phyloP scores from a whole-genome alignment of 2,329 filamentous ascomycete species.

The Rhinocladiella mackenziei region DNA sequence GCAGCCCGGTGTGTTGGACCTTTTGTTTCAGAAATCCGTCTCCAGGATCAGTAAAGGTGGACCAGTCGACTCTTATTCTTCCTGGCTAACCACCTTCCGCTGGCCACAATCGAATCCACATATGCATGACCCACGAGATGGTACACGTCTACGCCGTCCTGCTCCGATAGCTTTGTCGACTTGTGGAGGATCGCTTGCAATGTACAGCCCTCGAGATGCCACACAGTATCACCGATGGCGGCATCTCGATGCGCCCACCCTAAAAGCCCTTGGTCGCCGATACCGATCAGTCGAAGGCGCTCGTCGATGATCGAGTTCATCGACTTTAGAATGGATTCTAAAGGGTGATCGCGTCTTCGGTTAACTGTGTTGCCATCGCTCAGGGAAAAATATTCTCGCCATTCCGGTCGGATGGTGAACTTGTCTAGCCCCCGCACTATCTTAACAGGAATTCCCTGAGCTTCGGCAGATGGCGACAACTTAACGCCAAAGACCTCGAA shows the following conservation, averaged over 20 bases:
- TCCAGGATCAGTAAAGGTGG: conserved; percentile 27
- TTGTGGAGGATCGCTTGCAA: conserved; percentile 17
- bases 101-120: conserved; percentile 19
- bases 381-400: conserved; percentile 18
- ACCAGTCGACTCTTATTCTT: conserved; percentile 12
- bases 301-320: conserved; percentile 15
- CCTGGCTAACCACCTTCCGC: conserved; percentile 18
- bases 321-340: conserved; percentile 13
- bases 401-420: conserved; percentile 7
- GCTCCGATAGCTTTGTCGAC: conserved; percentile 3
- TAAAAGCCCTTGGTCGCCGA: conserved; percentile 13
- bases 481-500: conserved; percentile 6
- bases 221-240: conserved; percentile 13
- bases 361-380: conserved; percentile 6
- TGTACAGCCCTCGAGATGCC: conserved; percentile 22
- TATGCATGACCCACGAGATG: conserved; percentile 17
- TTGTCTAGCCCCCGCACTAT: conserved; percentile 1
- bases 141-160: conserved; percentile 9
- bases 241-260: conserved; percentile 21
- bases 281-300: conserved; percentile 15
- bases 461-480: background rate
- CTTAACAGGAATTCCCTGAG: conserved; percentile 6
- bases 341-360: conserved; percentile 9
- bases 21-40: too few relatives aligned
- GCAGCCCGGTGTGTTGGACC: too few relatives aligned